Percentiles rank a stretch among this genome's conserved stretches.
phyloP scores from a whole-genome alignment of 805 yeast genomes.

The Myxozyma vanderwaltii region DNA sequence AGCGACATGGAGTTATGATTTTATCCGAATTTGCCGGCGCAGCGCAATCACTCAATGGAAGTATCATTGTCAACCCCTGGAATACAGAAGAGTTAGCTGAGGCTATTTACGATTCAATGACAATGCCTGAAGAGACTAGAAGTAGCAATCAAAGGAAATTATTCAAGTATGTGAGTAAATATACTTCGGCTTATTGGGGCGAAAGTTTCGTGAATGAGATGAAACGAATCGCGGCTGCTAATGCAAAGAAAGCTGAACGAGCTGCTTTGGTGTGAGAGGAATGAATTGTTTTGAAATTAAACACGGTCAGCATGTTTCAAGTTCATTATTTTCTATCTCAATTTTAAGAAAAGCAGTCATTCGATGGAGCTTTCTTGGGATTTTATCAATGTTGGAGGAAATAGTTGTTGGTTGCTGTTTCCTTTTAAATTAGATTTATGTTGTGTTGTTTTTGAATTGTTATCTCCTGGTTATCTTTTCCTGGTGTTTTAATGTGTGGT shows the following conservation, averaged over 20 bases:
- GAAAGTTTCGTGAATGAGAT: constrained; percentile 91
- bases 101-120: constrained; percentile 82
- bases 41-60: constrained; percentile 96
- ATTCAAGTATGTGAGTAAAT: constrained; percentile 85
- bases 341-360: too few relatives aligned
- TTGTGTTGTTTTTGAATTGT: too few relatives aligned
- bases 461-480: too few relatives aligned
- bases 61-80: constrained; percentile 96
- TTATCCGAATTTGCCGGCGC: constrained; percentile 98
- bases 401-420: too few relatives aligned
- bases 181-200: constrained; percentile 97
- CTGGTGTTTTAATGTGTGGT: too few relatives aligned
- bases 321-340: too few relatives aligned
- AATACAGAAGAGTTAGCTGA: constrained; percentile 90
- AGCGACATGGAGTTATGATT: constrained; percentile 81
- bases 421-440: too few relatives aligned
- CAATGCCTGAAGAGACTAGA: constrained; percentile 80
- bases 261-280: neutral
- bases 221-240: constrained; percentile 32
- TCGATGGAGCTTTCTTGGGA: too few relatives aligned
- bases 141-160: constrained; percentile 77
- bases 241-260: constrained; percentile 13
- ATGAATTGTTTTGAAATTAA: too few relatives aligned
- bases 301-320: too few relatives aligned
- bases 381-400: too few relatives aligned